A percentile compares a stretch with the other conserved stretches of the same genome.
Conservation (phyloP, 805 yeast genomes). For the Sugiyamaella mastotermitis region DNA sequence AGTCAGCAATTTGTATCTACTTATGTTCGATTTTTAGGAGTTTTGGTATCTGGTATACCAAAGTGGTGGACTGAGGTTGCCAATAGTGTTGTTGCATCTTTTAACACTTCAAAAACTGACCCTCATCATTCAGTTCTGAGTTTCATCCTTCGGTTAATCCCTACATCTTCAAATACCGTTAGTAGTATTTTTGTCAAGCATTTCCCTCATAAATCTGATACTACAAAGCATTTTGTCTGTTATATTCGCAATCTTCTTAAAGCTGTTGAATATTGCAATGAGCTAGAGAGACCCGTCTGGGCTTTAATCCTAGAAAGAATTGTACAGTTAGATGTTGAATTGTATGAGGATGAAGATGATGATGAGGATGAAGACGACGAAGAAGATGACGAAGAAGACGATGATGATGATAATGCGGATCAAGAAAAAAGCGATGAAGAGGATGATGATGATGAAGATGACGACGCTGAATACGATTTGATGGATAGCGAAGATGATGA, state of each 20-base stretch:
- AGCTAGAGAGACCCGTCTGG: slow-evolving; percentile 72
- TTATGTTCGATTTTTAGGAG: slow-evolving; percentile 67
- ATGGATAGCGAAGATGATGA: slow-evolving; percentile 31
- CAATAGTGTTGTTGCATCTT: slow-evolving; percentile 56
- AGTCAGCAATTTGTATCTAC: slow-evolving; percentile 40
- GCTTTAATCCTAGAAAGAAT: slow-evolving; percentile 69
- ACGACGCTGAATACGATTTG: slow-evolving; percentile 22
- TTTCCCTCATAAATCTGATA: slow-evolving; percentile 77
- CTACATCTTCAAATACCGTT: slow-evolving; percentile 69
- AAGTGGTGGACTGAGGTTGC: slow-evolving; percentile 88
- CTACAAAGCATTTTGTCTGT: slow-evolving; percentile 46
- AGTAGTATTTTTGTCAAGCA: slow-evolving; percentile 49
- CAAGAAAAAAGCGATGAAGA: slow-evolving; percentile 28
- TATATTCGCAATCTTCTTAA: slow-evolving; percentile 61
- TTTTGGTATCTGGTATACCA: slow-evolving; percentile 79
- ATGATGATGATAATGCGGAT: slow-evolving; percentile 21
- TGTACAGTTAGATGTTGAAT: slow-evolving; percentile 84
- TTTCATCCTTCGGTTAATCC: slow-evolving; percentile 65
- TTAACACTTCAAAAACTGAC: slow-evolving; percentile 35
- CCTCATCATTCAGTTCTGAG: slow-evolving; percentile 62
- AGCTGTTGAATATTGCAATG: slow-evolving; percentile 65
- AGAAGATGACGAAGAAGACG: slow-evolving; percentile 38
- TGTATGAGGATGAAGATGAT: slow-evolving; percentile 83
- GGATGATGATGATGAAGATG: slow-evolving; percentile 27
- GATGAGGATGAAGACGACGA: slow-evolving; percentile 68